These are phyloP conservation scores for Excoecaria agallocha DNA, from an alignment of 345 rosid species.

Conservation along the genomic window DNA sequence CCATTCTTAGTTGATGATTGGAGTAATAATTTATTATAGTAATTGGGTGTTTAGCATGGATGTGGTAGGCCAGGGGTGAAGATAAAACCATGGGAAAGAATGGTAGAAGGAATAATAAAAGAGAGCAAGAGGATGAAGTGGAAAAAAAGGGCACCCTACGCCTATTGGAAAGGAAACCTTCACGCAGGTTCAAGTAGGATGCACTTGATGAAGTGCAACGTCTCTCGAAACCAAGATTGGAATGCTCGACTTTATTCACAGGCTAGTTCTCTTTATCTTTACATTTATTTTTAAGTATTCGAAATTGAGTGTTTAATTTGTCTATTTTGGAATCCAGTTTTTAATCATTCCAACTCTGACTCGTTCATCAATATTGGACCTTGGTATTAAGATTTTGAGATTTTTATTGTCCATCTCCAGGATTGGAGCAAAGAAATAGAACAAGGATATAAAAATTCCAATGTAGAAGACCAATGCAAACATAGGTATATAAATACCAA, in stretches of 20 bases:
- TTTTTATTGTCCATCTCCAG: background rate
- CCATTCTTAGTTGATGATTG: too few species aligned
- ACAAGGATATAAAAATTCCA: conserved; percentile 14
- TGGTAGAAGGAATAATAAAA: conserved; percentile 49
- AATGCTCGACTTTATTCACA: conserved; percentile 77
- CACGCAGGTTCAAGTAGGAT: conserved; percentile 54
- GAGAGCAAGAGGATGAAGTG: conserved; percentile 49
- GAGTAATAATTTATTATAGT: too few species aligned
- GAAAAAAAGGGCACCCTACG: conserved; percentile 67
- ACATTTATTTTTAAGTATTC: too few species aligned
- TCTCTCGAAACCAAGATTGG: conserved; percentile 69
- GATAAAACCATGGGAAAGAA: conserved; percentile 64
- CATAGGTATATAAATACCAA: conserved; percentile 13
- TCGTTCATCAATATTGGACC: background rate
- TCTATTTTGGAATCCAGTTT: too few species aligned
- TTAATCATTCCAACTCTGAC: background rate
- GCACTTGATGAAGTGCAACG: conserved; percentile 75
- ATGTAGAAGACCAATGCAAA: conserved; percentile 20
- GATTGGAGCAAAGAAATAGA: conserved; percentile 11
- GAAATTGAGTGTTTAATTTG: too few species aligned
- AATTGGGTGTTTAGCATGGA: too few species aligned
- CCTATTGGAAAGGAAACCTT: conserved; percentile 97
- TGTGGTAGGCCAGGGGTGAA: conserved; percentile 63
- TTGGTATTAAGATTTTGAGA: too few species aligned
- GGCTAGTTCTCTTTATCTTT: conserved; percentile 23